Evolutionary conservation across 2,329 filamentous ascomycete genomes (phyloP), one percentile per base, ranked within the genome.

Genomic region (Cladosporium sphaerospermum): DNA sequence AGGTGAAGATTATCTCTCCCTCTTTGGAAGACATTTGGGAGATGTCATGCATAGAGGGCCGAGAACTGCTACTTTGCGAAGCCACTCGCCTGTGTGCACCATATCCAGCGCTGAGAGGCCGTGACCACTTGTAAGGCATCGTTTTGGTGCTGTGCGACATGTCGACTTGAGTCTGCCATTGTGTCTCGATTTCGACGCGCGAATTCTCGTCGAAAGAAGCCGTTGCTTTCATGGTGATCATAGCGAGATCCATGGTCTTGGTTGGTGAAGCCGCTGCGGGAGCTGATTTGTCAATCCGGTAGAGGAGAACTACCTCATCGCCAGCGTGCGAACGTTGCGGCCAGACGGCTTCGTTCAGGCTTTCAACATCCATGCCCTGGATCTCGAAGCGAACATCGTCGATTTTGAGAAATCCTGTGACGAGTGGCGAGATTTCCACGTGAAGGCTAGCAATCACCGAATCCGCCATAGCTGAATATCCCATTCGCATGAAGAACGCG

Each of bases 301-400:
- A 92, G 50, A 91, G 73, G 60, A 89, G 83, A 1, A 85, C 87
- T 56, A 89, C 73, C 66, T 90, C 86, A 64, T 92, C 88, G 61
- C 86, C 84, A 13, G 86, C 81, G 11, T 82, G 56, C 10, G 62
- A 56, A 11, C 57, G 49, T 9, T 62, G 52, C 10, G 63, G 63
- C 47, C 61, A 54, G 1, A 23, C 19, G 9, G 48, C 31, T 19
- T 53, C 53, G 14, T 58, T 58, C 6, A 64, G 52, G 37, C 52
- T 52, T 14, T 83, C 77, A 14, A 86, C 78, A 11, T 69, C 70
- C 44, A 82, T 83, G 19, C 82, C 80, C 32, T 73, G 70, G 11
- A 88, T 73, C 1, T 73, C 69, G 28, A 90, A 71, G 1, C 74
- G 61, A 53, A 89, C 79, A 16, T 76, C 73, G 50, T 83, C 74